A percentile compares a stretch with the other conserved stretches of the same genome.
These are phyloP conservation scores for Ceratobasidium sp. DNA, from an alignment of 1,284 basidiomycete genomes.

Conservation along the genomic window DNA sequence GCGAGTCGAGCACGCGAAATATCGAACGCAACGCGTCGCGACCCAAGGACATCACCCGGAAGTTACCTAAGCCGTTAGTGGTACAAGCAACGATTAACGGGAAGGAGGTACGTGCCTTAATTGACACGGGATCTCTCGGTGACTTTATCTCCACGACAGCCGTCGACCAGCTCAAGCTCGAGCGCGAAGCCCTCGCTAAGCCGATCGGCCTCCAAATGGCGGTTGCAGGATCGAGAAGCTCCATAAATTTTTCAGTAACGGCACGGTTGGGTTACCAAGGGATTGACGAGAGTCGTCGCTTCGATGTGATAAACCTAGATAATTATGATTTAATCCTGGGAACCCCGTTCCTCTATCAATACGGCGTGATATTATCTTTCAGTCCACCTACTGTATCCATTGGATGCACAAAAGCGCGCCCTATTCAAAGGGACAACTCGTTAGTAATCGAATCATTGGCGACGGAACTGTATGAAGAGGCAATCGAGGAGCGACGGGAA, in stretches of 20 bases:
- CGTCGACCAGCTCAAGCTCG: slow-evolving; percentile 57
- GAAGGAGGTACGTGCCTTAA: slow-evolving; percentile 46
- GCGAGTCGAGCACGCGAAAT: background rate
- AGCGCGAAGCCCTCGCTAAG: slow-evolving; percentile 39
- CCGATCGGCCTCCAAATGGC: slow-evolving; percentile 37
- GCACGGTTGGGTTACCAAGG: slow-evolving; percentile 14
- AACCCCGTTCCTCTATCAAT: slow-evolving; percentile 56
- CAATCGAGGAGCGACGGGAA: no score
- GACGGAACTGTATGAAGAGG: no score
- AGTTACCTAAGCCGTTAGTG: background rate
- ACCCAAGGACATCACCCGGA: background rate
- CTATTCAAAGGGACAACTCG: slow-evolving; percentile 51
- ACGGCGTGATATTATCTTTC: slow-evolving; percentile 49
- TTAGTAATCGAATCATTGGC: slow-evolving; percentile 44
- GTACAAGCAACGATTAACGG: no score
- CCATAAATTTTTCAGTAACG: slow-evolving; percentile 12
- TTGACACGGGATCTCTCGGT: slow-evolving; percentile 58
- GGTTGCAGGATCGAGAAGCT: slow-evolving; percentile 9
- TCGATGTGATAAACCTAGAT: slow-evolving; percentile 49
- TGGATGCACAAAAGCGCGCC: slow-evolving; percentile 44
- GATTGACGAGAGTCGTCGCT: background rate
- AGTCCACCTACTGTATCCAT: slow-evolving; percentile 52
- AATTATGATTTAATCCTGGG: slow-evolving; percentile 56
- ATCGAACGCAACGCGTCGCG: background rate
- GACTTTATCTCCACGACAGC: slow-evolving; percentile 60